Percentiles rank a stretch among this genome's conserved stretches.
phyloP scores from a whole-genome alignment of 441 rosid species.

The Isatis lusitanica region DNA sequence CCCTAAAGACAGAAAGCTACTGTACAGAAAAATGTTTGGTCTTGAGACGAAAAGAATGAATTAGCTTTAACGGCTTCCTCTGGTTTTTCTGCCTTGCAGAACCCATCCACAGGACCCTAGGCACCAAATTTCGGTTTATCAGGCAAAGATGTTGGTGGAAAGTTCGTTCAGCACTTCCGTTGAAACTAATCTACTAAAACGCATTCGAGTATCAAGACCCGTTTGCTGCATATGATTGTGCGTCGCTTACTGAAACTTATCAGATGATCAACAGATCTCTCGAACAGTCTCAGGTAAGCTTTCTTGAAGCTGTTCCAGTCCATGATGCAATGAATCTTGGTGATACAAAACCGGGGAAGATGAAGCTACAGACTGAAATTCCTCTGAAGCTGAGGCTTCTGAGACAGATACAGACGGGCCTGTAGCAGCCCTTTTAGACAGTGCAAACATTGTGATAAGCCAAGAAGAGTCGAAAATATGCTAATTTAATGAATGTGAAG shows the following conservation, averaged over 20 bases:
- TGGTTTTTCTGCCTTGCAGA: constrained; percentile 40
- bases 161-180: constrained; percentile 43
- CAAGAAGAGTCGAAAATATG: constrained; percentile 52
- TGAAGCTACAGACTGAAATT: constrained; percentile 61
- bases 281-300: constrained; percentile 41
- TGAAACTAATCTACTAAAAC: constrained; percentile 41
- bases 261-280: constrained; percentile 55
- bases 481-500: constrained; percentile 82
- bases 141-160: constrained; percentile 48
- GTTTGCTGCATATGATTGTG: constrained; percentile 39
- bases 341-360: constrained; percentile 46
- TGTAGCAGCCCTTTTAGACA: constrained; percentile 40
- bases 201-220: constrained; percentile 36
- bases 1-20: constrained; percentile 34
- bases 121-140: constrained; percentile 5
- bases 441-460: constrained; percentile 72
- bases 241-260: constrained; percentile 38
- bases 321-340: constrained; percentile 39
- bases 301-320: constrained; percentile 39
- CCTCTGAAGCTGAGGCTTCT: constrained; percentile 51
- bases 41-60: constrained; percentile 35
- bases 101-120: constrained; percentile 5
- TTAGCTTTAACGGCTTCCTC: constrained; percentile 39
- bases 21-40: constrained; percentile 43
- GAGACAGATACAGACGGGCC: constrained; percentile 40